Base-by-base conservation (phyloP, 108 stramenopile species). In the Discostella stelligeroides region DNA sequence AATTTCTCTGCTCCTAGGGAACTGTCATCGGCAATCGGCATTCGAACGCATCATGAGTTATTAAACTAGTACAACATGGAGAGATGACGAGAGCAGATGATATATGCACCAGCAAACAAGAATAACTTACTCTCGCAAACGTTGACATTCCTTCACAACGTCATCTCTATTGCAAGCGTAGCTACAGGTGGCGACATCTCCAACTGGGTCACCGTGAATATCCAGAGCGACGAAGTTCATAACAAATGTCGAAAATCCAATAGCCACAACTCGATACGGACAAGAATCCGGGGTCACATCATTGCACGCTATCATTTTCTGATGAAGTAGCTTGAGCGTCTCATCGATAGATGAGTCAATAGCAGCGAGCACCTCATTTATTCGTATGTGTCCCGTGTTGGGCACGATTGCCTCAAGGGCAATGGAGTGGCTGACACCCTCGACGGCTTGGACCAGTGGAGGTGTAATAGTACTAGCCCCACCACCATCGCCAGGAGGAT, bases 181-280 rank as follows among this genome's bases (percentile, higher is more conserved):
- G 27, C 79, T 82, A 39, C 87, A 77, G 8, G 90, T 87, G 46
- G 84, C 82, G 21, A 75, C 66, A 12, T 85, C 69, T 29, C 79
- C 85, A 8, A 88, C 63, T 27, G 81, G 59, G 28, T 72, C 46
- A 18, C 86, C 86, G 23, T 46, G 38, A 0, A 59, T 43, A 60
- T 88, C 76, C 1, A 91, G 68, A 9, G 84, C 92, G 10, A 91
- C 48, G 34, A 94, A 54, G 63, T 94, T 94, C 92, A 94, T 94
- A 10, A 88, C 90, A 79, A 94, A 91, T 25, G 82, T 68, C n/a
- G 88, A 84, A 66, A 94, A 89, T 45, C 89, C 90, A 49, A 94
- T 61, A 9, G 80, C 88, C 9, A 82, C 81, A 0, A 94, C 72
- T 56, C 71, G 54, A 63, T 79, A 80, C 24, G 15, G n/a, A 42